Evolutionary conservation across 108 stramenopile species (phyloP).

Genomic region (Fragilariopsis cylindrus): DNA sequence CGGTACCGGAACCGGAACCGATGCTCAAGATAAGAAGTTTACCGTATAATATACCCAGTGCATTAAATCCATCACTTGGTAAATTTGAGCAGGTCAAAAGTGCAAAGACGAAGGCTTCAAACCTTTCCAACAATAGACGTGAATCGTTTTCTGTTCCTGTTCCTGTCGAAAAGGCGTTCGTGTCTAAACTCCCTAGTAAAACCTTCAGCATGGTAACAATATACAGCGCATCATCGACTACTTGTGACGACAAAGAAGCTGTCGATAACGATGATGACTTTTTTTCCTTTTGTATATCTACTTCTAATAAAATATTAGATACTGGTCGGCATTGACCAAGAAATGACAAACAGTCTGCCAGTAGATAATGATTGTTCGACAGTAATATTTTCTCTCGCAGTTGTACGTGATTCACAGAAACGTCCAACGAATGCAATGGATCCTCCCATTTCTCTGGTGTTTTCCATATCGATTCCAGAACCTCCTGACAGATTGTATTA

Average conservation of each 20-base stretch:
- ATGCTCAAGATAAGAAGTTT: constrained; percentile 24
- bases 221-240: constrained; percentile 6
- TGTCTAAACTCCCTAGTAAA: background rate
- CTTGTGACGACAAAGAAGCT: background rate
- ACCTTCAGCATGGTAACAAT: constrained; percentile 30
- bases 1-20: background rate
- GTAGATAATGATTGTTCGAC: background rate
- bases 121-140: background rate
- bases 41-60: constrained; percentile 41
- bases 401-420: constrained; percentile 9
- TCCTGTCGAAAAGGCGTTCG: background rate
- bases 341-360: constrained; percentile 18
- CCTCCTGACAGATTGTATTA: background rate
- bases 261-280: background rate
- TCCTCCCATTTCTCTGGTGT: constrained; percentile 18
- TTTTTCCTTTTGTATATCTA: background rate
- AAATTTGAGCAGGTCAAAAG: constrained; percentile 26
- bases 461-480: constrained; percentile 28
- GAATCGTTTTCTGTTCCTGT: background rate
- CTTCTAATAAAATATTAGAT: background rate
- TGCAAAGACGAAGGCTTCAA: constrained; percentile 17
- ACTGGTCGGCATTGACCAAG: constrained; percentile 7
- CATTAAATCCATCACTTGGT: constrained; percentile 36
- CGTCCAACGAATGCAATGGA: constrained; percentile 28
- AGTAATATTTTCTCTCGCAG: constrained; percentile 9